Base-by-base conservation (phyloP, 2,329 filamentous ascomycete genomes). In the Fusarium buxicola region DNA sequence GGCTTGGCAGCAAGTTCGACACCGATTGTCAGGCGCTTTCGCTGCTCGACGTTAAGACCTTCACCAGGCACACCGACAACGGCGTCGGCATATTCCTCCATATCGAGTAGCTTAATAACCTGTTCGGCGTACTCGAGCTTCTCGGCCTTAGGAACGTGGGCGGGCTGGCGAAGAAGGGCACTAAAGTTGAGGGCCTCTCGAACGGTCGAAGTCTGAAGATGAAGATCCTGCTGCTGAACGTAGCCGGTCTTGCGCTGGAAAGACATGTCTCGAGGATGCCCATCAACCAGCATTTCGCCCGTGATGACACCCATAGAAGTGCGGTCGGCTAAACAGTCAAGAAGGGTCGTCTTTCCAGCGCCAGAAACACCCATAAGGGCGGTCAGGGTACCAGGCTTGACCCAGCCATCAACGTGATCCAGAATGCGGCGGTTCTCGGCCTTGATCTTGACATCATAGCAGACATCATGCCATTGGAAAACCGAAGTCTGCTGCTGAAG, bases 1-100 rank as follows among this genome's bases (percentile, higher is more conserved):
- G 94, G 94, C 80, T 95, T 97, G 7, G 94, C 94, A 36, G 92
- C 94, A 21, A 98, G 84, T 75, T 98, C 94, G n/a, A 98, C 94
- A 77, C 92, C 94, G 63, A 98, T 97, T 0, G 94, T 97, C 7
- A 97, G 84, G 70, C 92, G 90, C 76, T 89, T 89, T 46, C 86
- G 81, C 75, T 89, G 87, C 70, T 89, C 87, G 12, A 88, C 85
- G 72, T 92, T 92, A 32, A 92, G 84, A 77, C 92, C 93, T 81
- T 96, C 92, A 61, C 94, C 93, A 7, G 92, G 92, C 25, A 96
- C 90, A 82, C 94, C 94, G 51, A 97, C 92, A 39, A 97, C 84
- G 13, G 94, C 94, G 74, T 96, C 93, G 12, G 94, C 92, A 69
- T 95, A 96, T 48, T 92, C 86, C 65, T 92, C 84, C 92, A 97